A percentile compares a stretch with the other conserved stretches of the same genome.
phyloP scores from a whole-genome alignment of 2,329 filamentous ascomycete species.

The Hyphodiscus sp. region DNA sequence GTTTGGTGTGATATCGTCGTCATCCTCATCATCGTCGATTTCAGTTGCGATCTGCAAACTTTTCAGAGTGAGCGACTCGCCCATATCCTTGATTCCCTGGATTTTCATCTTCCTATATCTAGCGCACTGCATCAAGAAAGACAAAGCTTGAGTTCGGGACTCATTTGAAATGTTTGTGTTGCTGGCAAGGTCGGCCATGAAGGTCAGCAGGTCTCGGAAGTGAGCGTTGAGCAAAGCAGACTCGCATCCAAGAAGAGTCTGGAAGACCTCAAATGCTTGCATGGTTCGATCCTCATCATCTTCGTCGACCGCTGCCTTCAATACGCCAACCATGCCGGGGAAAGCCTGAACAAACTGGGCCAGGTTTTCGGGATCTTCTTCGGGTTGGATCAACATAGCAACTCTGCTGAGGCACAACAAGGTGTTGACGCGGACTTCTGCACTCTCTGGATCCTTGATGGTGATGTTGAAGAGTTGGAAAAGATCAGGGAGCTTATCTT shows the following conservation, averaged over 20 bases:
- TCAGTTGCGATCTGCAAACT: slow-evolving; percentile 86
- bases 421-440: slow-evolving; percentile 91
- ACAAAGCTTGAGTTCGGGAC: slow-evolving; percentile 80
- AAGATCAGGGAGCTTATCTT: slow-evolving; percentile 71
- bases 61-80: slow-evolving; percentile 80
- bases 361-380: slow-evolving; percentile 71
- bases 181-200: slow-evolving; percentile 84
- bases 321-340: slow-evolving; percentile 80
- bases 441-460: slow-evolving; percentile 83
- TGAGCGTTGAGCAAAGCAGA: slow-evolving; percentile 75
- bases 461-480: slow-evolving; percentile 80
- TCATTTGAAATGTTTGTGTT: slow-evolving; percentile 78
- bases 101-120: slow-evolving; percentile 94
- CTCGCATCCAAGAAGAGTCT: slow-evolving; percentile 87
- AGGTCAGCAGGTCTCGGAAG: slow-evolving; percentile 82
- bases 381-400: slow-evolving; percentile 79
- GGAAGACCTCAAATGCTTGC: slow-evolving; percentile 93
- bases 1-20: slow-evolving; percentile 71
- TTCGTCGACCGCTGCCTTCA: slow-evolving; percentile 75
- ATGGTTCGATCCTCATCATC: slow-evolving; percentile 83
- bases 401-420: slow-evolving; percentile 84
- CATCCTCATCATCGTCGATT: slow-evolving; percentile 68
- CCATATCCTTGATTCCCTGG: slow-evolving; percentile 77
- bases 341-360: slow-evolving; percentile 72
- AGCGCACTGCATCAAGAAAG: slow-evolving; percentile 88